Conservation (phyloP, 1,284 basidiomycete genomes). For the Irpex sp. region DNA sequence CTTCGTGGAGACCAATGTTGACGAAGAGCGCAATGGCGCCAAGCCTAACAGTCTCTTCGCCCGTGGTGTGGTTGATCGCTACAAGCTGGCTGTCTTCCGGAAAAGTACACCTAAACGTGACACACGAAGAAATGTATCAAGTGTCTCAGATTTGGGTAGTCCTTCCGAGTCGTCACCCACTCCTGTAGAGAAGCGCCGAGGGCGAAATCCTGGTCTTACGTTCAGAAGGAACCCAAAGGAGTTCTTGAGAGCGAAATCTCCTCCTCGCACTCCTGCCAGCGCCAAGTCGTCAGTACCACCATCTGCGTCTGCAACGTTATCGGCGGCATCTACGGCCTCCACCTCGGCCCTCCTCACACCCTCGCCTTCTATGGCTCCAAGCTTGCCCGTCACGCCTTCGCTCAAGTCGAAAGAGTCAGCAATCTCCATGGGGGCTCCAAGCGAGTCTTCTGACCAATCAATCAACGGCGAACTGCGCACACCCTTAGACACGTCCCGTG, state of each 20-base stretch:
- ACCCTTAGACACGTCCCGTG: conserved; percentile 19
- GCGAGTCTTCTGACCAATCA: conserved; percentile 69
- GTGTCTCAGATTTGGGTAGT: conserved; percentile 44
- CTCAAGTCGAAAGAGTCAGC: conserved; percentile 76
- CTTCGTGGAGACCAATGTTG: conserved; percentile 71
- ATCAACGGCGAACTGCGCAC: conserved; percentile 42
- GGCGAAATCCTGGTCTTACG: conserved; percentile 60
- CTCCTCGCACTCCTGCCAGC: conserved; percentile 46
- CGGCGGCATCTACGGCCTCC: conserved; percentile 46
- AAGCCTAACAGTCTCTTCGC: conserved; percentile 77
- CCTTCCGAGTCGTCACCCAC: conserved; percentile 38
- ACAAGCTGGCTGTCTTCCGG: conserved; percentile 77
- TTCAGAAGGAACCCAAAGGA: conserved; percentile 68
- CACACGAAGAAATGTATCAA: conserved; percentile 44
- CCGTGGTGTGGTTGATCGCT: conserved; percentile 79
- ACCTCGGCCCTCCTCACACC: conserved; percentile 52
- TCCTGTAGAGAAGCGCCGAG: conserved; percentile 57
- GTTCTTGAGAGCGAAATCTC: conserved; percentile 68
- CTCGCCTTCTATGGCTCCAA: conserved; percentile 47
- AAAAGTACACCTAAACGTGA: conserved; percentile 62
- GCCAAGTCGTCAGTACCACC: conserved; percentile 38
- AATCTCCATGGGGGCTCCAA: conserved; percentile 61
- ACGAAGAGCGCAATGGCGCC: conserved; percentile 75
- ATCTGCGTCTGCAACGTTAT: conserved; percentile 28
- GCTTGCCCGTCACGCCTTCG: conserved; percentile 53